Base-by-base conservation (phyloP, 495 filamentous ascomycete genomes). In the Filosporella fistucella region DNA sequence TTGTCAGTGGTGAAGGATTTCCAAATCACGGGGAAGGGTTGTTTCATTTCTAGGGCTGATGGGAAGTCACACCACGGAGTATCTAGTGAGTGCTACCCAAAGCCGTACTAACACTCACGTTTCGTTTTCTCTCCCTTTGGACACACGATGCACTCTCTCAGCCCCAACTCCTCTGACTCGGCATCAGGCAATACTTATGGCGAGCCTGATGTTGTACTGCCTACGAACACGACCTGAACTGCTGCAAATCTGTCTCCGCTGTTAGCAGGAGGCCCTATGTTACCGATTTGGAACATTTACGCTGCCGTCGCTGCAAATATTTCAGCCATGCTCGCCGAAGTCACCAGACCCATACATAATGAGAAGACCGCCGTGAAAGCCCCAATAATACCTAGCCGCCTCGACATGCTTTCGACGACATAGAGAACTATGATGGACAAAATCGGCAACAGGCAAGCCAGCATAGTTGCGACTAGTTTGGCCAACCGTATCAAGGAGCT, bases 271-370 rank as follows among this genome's bases (percentile, higher is more conserved):
- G 12, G 22, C 29, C 12, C 21, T 38, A 13, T 11, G 9, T 37
- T 11, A 17, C 7, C 5, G n/a, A 23, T 4, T 12, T 13, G 24
- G 14, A 12, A 28, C 9, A 30, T 36, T 35, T 13, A 49, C 47
- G 47, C 47, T 23, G 47, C 47, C 12, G 47, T 49, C 6, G 36
- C 36, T 33, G 47, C 25, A 42, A 49, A 49, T 38, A 49, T 42
- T 24, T 49, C 47, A 17, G 42, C 25, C 4, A 30, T n/a, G 1
- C 47, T 17, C n/a, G 37, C 47, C 35, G 17, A 18, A 1, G 47
- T 49, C n/a, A 33, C 28, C 10, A 49, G 35, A 2, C 29, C 25
- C 17, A 42, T 18, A 12, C 35, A 30, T 28, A 49, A 24, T 33
- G 47, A 49, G 29, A 49, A 49, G 0, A 23, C 18, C 12, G 37